phyloP scores from a whole-genome alignment of 2,329 filamentous ascomycete species.

The Colletotrichum siamense region DNA sequence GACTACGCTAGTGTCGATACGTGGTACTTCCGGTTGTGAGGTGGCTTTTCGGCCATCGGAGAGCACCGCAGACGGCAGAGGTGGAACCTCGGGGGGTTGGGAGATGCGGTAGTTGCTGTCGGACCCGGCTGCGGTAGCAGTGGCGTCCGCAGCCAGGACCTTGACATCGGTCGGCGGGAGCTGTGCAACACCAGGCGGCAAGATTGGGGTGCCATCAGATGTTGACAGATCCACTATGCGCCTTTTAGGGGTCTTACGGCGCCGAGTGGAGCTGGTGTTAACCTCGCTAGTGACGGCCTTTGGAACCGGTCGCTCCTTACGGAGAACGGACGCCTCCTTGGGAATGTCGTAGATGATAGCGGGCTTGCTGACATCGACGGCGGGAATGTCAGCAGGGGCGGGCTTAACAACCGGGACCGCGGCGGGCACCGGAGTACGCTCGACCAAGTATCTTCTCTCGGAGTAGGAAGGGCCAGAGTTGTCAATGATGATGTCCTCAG shows the following conservation, averaged over 20 bases:
- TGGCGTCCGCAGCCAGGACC: slow-evolving; percentile 8
- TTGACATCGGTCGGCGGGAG: neutral
- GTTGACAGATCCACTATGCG: slow-evolving; percentile 70
- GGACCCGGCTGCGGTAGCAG: slow-evolving; percentile 16
- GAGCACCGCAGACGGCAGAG: slow-evolving; percentile 33
- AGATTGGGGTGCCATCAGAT: slow-evolving; percentile 39
- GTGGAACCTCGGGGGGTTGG: slow-evolving; percentile 42
- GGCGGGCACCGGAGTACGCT: slow-evolving; percentile 78
- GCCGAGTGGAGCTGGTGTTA: slow-evolving; percentile 64
- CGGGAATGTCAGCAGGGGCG: slow-evolving; percentile 64
- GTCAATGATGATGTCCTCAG: slow-evolving; percentile 90
- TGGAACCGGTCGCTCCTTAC: slow-evolving; percentile 63
- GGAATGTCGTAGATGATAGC: slow-evolving; percentile 60
- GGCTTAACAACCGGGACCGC: slow-evolving; percentile 81
- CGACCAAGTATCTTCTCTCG: slow-evolving; percentile 84
- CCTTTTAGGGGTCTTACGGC: slow-evolving; percentile 64
- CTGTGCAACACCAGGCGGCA: slow-evolving; percentile 7
- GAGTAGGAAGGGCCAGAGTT: slow-evolving; percentile 81
- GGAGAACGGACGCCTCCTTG: slow-evolving; percentile 56
- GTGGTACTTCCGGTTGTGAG: slow-evolving; percentile 38
- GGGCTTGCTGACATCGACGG: slow-evolving; percentile 72
- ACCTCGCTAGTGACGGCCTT: slow-evolving; percentile 63
- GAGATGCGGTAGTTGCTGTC: slow-evolving; percentile 51
- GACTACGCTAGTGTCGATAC: slow-evolving; percentile 41
- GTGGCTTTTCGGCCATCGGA: slow-evolving; percentile 37